These are phyloP conservation scores for Thalassiosira hispida DNA, from an alignment of 352 stramenopile species.

Conservation along the genomic window DNA sequence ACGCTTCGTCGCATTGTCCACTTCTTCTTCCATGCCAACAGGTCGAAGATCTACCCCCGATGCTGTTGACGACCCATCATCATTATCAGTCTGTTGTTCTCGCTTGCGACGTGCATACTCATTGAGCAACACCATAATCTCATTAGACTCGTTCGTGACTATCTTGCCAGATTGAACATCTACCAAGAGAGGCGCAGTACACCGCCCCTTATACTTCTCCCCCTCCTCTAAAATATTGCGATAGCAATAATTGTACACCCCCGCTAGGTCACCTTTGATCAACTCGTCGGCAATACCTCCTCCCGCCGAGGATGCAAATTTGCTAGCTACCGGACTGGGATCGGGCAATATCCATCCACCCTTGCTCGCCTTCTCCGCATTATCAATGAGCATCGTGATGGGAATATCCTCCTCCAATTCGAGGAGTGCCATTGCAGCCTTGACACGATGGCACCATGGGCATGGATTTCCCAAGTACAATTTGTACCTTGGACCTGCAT, in stretches of 20 bases:
- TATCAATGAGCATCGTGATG: conserved; percentile 69
- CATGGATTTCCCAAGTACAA: conserved; percentile 85
- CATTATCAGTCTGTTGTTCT: neutral
- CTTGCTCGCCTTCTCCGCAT: conserved; percentile 76
- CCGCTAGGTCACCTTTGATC: conserved; percentile 48
- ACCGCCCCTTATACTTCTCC: conserved; percentile 65
- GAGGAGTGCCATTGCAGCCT: conserved; percentile 63
- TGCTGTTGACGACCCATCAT: neutral
- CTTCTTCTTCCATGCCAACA: conserved; percentile 75
- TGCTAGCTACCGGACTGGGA: neutral
- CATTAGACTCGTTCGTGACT: conserved; percentile 93
- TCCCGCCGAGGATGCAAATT: too few relatives aligned
- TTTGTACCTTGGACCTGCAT: conserved; percentile 69
- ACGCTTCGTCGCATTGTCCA: conserved; percentile 89
- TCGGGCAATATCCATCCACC: conserved; percentile 76
- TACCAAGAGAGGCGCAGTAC: conserved; percentile 90
- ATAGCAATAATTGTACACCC: conserved; percentile 63
- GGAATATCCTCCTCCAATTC: conserved; percentile 55
- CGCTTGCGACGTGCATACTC: conserved; percentile 44
- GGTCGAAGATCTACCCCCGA: conserved; percentile 61
- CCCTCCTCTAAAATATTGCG: conserved; percentile 45
- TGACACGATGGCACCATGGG: conserved; percentile 72
- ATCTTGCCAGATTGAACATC: conserved; percentile 91
- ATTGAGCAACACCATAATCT: conserved; percentile 93
- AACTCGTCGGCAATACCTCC: conserved; percentile 37